These are phyloP conservation scores for Teratosphaeria viscida DNA, from an alignment of 2,329 filamentous ascomycete genomes.

Conservation along the genomic window DNA sequence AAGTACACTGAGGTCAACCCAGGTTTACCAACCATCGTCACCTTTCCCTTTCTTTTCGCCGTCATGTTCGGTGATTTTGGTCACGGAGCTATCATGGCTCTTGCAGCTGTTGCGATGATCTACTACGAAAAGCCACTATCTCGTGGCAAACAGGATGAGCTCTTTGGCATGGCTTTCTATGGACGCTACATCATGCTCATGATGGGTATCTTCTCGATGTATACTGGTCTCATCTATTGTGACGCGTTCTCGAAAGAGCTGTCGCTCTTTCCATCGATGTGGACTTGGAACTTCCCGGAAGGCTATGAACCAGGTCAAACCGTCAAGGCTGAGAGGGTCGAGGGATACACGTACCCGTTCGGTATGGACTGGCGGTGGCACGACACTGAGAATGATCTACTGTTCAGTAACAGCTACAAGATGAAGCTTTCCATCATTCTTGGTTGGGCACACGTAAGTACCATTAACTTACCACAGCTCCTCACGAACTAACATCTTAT, in stretches of 20 bases:
- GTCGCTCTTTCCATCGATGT: slow-evolving; percentile 79
- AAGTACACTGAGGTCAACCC: slow-evolving; percentile 98
- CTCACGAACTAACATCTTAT: not conserved
- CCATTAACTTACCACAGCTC: not conserved
- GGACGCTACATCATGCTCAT: slow-evolving; percentile 96
- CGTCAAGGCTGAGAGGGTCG: slow-evolving; percentile 54
- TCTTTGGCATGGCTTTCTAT: slow-evolving; percentile 98
- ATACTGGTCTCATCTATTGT: slow-evolving; percentile 95
- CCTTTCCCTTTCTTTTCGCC: slow-evolving; percentile 98
- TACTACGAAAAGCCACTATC: slow-evolving; percentile 81
- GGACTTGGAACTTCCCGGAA: slow-evolving; percentile 67
- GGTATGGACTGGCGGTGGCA: slow-evolving; percentile 97
- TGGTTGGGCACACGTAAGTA: slow-evolving; percentile 72
- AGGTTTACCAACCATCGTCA: slow-evolving; percentile 86
- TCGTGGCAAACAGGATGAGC: slow-evolving; percentile 85
- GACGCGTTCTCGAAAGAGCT: slow-evolving; percentile 92
- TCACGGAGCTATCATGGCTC: slow-evolving; percentile 80
- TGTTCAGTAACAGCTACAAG: slow-evolving; percentile 98
- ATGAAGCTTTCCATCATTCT: slow-evolving; percentile 99
- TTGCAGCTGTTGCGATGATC: slow-evolving; percentile 82
- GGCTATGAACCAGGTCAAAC: slow-evolving; percentile 35
- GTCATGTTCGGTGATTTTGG: slow-evolving; percentile 99
- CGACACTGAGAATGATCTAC: slow-evolving; percentile 82
- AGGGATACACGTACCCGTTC: slow-evolving; percentile 82
- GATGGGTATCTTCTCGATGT: slow-evolving; percentile 96